These are phyloP conservation scores for Cutaneotrichosporon cavernicola DNA, from an alignment of 1,284 basidiomycete genomes.

Conservation along the genomic window DNA sequence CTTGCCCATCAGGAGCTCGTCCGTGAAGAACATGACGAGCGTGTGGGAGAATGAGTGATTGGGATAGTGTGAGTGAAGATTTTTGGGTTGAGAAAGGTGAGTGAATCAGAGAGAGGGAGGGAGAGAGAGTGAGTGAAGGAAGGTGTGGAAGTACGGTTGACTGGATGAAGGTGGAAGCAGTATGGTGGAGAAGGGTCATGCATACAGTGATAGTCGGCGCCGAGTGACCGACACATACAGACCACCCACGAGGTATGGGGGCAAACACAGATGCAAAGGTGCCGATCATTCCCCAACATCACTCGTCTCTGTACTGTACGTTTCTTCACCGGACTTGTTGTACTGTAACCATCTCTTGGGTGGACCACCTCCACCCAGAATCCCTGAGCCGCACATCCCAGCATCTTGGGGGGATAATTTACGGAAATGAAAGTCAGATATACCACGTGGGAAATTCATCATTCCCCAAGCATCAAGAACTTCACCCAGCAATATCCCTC, in stretches of 20 bases:
- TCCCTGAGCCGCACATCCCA: neutral
- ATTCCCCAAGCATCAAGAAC: neutral
- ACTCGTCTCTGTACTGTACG: no score
- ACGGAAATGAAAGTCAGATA: neutral
- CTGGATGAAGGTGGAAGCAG: neutral
- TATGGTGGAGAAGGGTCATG: neutral
- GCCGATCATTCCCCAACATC: neutral
- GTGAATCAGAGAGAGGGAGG: no score
- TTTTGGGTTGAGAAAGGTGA: neutral
- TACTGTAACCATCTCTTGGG: neutral
- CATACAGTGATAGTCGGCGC: no score
- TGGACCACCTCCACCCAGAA: slow-evolving; percentile 7
- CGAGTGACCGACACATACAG: no score
- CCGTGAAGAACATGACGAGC: slow-evolving; percentile 44
- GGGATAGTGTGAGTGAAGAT: no score
- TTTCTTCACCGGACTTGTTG: neutral
- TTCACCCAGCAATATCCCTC: no score
- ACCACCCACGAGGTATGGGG: no score
- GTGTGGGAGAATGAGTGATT: neutral
- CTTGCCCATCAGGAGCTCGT: slow-evolving; percentile 42
- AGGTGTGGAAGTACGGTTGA: neutral
- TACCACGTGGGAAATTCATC: neutral
- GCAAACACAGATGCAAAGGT: neutral
- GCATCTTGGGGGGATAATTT: slow-evolving; percentile 8
- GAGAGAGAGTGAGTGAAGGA: neutral